Base-by-base conservation (phyloP, 805 yeast genomes). In the Myxozyma udenii region DNA sequence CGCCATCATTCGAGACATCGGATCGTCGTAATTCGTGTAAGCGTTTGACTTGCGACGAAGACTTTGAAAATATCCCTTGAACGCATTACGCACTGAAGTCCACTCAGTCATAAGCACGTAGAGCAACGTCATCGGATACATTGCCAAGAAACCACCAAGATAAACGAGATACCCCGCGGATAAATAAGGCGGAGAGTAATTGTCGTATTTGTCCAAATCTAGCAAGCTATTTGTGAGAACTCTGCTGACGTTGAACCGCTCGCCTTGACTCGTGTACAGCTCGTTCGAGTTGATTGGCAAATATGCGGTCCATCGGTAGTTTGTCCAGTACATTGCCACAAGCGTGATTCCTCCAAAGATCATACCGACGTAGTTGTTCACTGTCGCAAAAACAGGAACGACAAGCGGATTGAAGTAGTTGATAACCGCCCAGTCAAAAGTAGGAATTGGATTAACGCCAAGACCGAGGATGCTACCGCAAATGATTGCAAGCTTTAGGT, bases 151-250 rank as follows among this genome's bases (percentile, higher is more conserved):
- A 0, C 81, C 76, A 18, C 85, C 85, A 61, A 80, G 81, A 19
- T 73, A 65, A 7, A 82, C 78, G 53, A 81, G 66, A 62, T 78
- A 78, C 1, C 81, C 85, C 4, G 87, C 86, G 25, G 79, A 64
- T 62, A 79, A 81, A 65, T 76, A 83, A 6, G 88, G 87, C 6
- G 85, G 83, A 1, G 86, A 84, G 55, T 80, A 77, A n/a, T 65
- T 53, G 49, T 71, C 69, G 62, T 81, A 81, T 58, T 75, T 76
- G 1, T 58, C 64, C 21, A 65, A 54, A 61, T 80, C 83, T 41
- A 82, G 72, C 16, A 64, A 58, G 51, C 74, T 75, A 16, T 76
- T 33, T 24, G 50, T 64, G 39, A 82, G 62, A 16, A 82, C 72
- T 47, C 73, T 64, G 16, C 72, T 70, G 38, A 81, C 78, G 19